Conservation (phyloP, 352 stramenopile species). For the Globisporangium nunn region DNA sequence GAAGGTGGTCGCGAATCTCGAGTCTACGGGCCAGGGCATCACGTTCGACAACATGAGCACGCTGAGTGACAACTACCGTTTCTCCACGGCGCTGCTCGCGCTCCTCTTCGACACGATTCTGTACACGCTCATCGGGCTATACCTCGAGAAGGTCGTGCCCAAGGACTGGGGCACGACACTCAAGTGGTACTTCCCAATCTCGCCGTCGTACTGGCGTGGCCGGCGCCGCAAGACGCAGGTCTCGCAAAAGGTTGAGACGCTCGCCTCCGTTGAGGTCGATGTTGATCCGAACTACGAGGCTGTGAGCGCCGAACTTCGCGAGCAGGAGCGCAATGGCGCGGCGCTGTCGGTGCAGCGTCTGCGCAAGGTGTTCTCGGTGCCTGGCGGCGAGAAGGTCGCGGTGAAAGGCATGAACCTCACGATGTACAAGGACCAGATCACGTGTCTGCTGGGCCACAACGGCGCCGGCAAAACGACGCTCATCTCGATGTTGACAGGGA, state of each 20-base stretch:
- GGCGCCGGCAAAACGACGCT: conserved; percentile 73
- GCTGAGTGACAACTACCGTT: conserved; percentile 50
- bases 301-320: conserved; percentile 25
- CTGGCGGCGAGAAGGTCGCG: conserved; percentile 77
- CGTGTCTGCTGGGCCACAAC: conserved; percentile 70
- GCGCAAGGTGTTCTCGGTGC: conserved; percentile 72
- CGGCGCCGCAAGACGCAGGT: not conserved
- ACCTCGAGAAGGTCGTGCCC: conserved; percentile 91
- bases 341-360: conserved; percentile 49
- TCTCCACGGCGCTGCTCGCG: conserved; percentile 33
- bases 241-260: conserved; percentile 4
- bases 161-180: conserved; percentile 84
- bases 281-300: conserved; percentile 43
- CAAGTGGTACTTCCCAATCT: conserved; percentile 92
- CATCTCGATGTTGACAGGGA: conserved; percentile 83
- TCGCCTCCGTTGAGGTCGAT: conserved; percentile 2
- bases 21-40: conserved; percentile 39
- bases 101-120: conserved; percentile 88
- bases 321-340: conserved; percentile 43
- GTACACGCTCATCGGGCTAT: conserved; percentile 86
- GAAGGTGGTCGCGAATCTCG: conserved; percentile 37
- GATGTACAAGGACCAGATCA: conserved; percentile 80
- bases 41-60: conserved; percentile 28
- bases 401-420: conserved; percentile 82
- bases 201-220: conserved; percentile 75